phyloP scores from a whole-genome alignment of 164 flowering plant genomes.

The Magnolia changhungtana region DNA sequence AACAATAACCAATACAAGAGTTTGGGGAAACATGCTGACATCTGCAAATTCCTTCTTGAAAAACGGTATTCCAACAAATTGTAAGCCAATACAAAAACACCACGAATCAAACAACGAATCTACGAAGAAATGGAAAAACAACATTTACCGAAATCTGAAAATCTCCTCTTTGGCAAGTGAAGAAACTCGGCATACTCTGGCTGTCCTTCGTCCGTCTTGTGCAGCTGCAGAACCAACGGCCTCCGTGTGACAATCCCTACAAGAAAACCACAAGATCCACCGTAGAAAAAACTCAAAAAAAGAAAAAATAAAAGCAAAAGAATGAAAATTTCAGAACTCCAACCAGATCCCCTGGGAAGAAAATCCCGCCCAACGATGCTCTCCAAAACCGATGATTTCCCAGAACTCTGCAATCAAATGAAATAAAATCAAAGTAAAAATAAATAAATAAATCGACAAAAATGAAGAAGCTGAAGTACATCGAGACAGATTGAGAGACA shows the following conservation, averaged over 20 bases:
- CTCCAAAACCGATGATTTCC: conserved; percentile 82
- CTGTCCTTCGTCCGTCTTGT: conserved; percentile 57
- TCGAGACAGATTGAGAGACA: neutral
- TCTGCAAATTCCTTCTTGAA: too few species aligned
- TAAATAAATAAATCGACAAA: neutral
- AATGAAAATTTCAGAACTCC: neutral
- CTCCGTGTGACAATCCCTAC: conserved; percentile 83
- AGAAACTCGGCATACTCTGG: conserved; percentile 74
- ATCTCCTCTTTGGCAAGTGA: conserved; percentile 51
- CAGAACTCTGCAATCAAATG: conserved; percentile 57
- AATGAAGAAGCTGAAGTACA: neutral
- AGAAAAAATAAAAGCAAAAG: neutral
- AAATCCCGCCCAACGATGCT: conserved; percentile 86
- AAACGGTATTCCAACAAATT: neutral
- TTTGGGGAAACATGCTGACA: neutral
- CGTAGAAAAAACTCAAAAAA: neutral
- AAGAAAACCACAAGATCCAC: neutral
- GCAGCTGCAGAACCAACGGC: conserved; percentile 79
- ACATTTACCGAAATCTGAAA: conserved; percentile 55
- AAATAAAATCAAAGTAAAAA: conserved; percentile 2
- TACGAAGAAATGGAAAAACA: neutral
- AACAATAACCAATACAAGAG: neutral
- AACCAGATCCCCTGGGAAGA: conserved; percentile 86
- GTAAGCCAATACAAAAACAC: neutral
- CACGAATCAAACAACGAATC: neutral